These are phyloP conservation scores for Elaeagnus macrophylla DNA, from an alignment of 306 rosid genomes.

Conservation along the genomic window DNA sequence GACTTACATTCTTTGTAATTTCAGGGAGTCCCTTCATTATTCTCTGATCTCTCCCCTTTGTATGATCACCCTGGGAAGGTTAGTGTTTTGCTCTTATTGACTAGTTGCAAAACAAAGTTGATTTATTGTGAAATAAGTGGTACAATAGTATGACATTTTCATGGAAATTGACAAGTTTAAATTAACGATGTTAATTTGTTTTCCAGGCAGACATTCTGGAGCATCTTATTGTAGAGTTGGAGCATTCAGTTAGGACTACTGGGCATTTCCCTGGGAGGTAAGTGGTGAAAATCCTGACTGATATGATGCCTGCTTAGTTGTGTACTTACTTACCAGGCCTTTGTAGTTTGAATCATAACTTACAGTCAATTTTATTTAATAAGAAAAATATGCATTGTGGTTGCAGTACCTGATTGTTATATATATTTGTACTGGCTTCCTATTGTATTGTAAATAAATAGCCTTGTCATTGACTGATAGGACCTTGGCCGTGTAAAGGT, in stretches of 20 bases:
- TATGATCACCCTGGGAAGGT: constrained; percentile 94
- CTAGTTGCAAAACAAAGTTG: constrained; percentile 4
- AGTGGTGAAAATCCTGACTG: background rate
- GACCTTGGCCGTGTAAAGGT: no score
- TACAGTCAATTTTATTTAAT: no score
- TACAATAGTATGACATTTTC: constrained; percentile 3
- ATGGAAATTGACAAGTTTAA: constrained; percentile 11
- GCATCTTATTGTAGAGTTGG: constrained; percentile 72
- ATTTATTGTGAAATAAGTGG: background rate
- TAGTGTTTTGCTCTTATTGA: constrained; percentile 21
- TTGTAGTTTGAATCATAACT: no score
- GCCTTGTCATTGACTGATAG: no score
- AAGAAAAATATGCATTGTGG: no score
- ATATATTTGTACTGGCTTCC: no score
- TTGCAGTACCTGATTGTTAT: no score
- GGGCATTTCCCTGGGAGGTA: constrained; percentile 81
- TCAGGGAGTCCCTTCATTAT: constrained; percentile 96
- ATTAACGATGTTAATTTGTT: constrained; percentile 16
- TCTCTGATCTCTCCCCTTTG: constrained; percentile 89
- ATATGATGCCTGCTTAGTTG: no score
- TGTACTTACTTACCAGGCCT: no score
- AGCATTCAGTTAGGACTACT: constrained; percentile 51
- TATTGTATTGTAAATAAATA: no score
- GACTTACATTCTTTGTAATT: constrained; percentile 21
- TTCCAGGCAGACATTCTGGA: constrained; percentile 91